Conservation (phyloP, 768 basidiomycete species). For the Xerocomus potaroensis region DNA sequence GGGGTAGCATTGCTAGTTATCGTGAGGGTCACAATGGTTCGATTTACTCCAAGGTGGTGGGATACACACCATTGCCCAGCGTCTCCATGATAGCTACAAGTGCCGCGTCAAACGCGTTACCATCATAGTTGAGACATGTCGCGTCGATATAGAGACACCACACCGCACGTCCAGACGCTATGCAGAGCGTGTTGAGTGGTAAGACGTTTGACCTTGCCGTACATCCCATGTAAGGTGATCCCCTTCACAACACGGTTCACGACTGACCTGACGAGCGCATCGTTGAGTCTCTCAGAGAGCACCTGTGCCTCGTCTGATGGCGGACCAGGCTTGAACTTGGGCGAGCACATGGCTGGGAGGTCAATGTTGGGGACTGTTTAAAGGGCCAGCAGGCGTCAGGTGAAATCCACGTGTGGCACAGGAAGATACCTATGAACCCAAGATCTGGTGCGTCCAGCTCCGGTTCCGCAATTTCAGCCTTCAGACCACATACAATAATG, state of each 20-base stretch:
- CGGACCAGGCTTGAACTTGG: slow-evolving; percentile 93
- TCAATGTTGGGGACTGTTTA: slow-evolving; percentile 87
- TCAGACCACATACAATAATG: slow-evolving; percentile 94
- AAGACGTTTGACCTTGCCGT: slow-evolving; percentile 58
- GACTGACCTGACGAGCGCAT: slow-evolving; percentile 67
- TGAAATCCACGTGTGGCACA: not conserved
- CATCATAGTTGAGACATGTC: slow-evolving; percentile 96
- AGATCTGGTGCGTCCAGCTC: slow-evolving; percentile 67
- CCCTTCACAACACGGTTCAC: not conserved
- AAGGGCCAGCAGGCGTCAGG: not conserved
- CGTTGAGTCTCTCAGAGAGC: slow-evolving; percentile 77
- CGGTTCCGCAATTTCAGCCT: slow-evolving; percentile 92
- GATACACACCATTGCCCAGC: slow-evolving; percentile 69
- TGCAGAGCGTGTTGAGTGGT: slow-evolving; percentile 66
- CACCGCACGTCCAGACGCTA: slow-evolving; percentile 72
- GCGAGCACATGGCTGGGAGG: slow-evolving; percentile 88
- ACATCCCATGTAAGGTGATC: not conserved
- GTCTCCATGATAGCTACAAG: slow-evolving; percentile 86
- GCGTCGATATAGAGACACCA: slow-evolving; percentile 97
- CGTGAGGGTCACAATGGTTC: not conserved
- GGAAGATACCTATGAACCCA: slow-evolving; percentile 75
- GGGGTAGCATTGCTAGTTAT: slow-evolving; percentile 59
- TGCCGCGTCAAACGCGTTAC: slow-evolving; percentile 90
- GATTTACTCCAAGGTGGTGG: slow-evolving; percentile 41
- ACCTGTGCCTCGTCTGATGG: slow-evolving; percentile 94